Base-by-base conservation (phyloP, 2,329 filamentous ascomycete genomes). In the Fusarium tricinctum region DNA sequence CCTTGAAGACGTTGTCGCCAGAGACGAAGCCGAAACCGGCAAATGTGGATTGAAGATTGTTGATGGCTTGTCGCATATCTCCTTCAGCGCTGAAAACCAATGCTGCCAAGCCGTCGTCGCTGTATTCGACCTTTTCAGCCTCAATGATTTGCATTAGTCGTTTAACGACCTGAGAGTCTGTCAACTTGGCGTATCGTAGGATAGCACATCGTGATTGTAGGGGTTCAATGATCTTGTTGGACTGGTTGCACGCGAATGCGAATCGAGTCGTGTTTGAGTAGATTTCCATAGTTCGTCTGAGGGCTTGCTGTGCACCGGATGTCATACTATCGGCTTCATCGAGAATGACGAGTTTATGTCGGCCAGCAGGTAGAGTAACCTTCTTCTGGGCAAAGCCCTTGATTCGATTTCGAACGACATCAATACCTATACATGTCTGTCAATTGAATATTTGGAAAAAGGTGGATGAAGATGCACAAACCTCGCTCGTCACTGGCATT, bases 251-350 rank as follows among this genome's bases (percentile, higher is more conserved):
- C 3, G 96, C 96, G 76, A 99, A 99, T 1, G 96, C 96, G 76
- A 99, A 99, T 60, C 96, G 88, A 3, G 96, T 99, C 3, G 96
- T 99, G 67, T 94, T 91, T 42, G 93, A 97, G 83, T 98, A 98
- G 51, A 98, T 99, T 79, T 99, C 96, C 96, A 99, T 99, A 0
- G 96, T 99, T 66, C 96, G 87, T 71, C 96, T 89, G 35, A 99
- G 86, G 20, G 96, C 96, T 81, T 98, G 96, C 78, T 99, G 96
- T 3, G 96, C 96, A 53, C 96, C 96, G 23, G 92, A 92, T 1
- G 96, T 99, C 96, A 99, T 99, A 78, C 91, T 94, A 85, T 99
- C 96, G 61, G 96, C 96, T 83, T 99, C 96, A 80, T 99, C 96
- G 58, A 99, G 89, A 71, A 99, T 98, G 49, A 99, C 93, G 49